Evolutionary conservation across 306 rosid species (phyloP).

Genomic region (Medicago ruthenica): DNA sequence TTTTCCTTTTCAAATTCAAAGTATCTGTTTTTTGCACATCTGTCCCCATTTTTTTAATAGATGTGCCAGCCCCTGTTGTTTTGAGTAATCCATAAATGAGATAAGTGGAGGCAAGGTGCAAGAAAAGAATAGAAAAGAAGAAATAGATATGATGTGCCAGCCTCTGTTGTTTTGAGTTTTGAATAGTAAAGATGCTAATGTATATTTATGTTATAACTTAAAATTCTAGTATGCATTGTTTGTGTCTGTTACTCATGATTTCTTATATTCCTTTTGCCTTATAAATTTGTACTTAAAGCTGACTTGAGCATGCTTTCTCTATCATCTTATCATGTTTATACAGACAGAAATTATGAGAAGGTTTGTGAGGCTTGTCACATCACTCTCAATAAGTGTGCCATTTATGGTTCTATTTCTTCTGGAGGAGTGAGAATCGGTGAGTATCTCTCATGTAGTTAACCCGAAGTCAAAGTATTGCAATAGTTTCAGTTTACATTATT

Average conservation of each 20-base stretch:
- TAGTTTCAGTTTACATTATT: constrained; percentile 3
- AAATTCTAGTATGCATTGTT: background rate
- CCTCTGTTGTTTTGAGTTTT: background rate
- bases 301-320: constrained; percentile 40
- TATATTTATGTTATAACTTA: background rate
- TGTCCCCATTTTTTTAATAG: constrained; percentile 12
- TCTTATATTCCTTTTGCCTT: constrained; percentile 2
- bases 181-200: constrained; percentile 27
- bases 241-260: constrained; percentile 30
- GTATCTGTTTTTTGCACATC: background rate
- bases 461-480: background rate
- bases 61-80: too few species aligned
- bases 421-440: constrained; percentile 89
- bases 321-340: constrained; percentile 35
- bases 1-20: constrained; percentile 24
- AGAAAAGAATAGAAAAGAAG: background rate
- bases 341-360: constrained; percentile 80
- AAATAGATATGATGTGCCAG: background rate
- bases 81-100: background rate
- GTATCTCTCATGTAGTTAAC: constrained; percentile 35
- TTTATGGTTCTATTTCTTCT: constrained; percentile 72
- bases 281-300: constrained; percentile 29
- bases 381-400: constrained; percentile 75
- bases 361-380: constrained; percentile 84
- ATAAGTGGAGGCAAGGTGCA: background rate